Conservation (phyloP, 352 stramenopile species). For the Saprolegnia parasitica region DNA sequence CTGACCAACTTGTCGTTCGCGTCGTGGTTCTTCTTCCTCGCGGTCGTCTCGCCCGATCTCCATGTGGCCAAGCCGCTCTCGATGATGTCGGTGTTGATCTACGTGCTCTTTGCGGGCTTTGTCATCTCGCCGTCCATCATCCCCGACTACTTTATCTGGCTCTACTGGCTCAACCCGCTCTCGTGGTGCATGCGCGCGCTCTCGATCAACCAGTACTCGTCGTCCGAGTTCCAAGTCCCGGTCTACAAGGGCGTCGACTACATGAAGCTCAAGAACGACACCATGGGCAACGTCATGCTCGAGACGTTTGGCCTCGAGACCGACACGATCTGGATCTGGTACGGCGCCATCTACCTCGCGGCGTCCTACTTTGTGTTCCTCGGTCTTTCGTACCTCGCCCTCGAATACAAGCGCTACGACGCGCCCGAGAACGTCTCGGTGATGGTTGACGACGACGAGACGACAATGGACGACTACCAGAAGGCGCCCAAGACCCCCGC, state of each 20-base stretch:
- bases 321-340: slow-evolving; percentile 33
- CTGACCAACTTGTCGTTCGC: slow-evolving; percentile 40
- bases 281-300: not conserved
- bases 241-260: not conserved
- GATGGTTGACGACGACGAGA: not conserved
- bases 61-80: slow-evolving; percentile 30
- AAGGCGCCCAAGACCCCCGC: not conserved
- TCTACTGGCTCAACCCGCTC: slow-evolving; percentile 37
- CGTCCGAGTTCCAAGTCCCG: slow-evolving; percentile 19
- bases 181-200: slow-evolving; percentile 30
- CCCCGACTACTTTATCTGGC: slow-evolving; percentile 32
- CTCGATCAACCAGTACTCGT: slow-evolving; percentile 13
- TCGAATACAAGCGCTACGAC: not conserved
- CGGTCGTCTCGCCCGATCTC: slow-evolving; percentile 21
- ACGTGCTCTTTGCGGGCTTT: slow-evolving; percentile 33
- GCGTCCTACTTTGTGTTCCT: slow-evolving; percentile 34
- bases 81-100: slow-evolving; percentile 10
- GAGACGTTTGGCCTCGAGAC: slow-evolving; percentile 37
- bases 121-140: slow-evolving; percentile 29
- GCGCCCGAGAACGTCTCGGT: not conserved
- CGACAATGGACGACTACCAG: not conserved
- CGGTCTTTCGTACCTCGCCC: slow-evolving; percentile 31
- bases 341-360: slow-evolving; percentile 30
- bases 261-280: slow-evolving; percentile 15
- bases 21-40: slow-evolving; percentile 29